phyloP scores from a whole-genome alignment of 768 basidiomycete species.

The Lactarius deliciosus region DNA sequence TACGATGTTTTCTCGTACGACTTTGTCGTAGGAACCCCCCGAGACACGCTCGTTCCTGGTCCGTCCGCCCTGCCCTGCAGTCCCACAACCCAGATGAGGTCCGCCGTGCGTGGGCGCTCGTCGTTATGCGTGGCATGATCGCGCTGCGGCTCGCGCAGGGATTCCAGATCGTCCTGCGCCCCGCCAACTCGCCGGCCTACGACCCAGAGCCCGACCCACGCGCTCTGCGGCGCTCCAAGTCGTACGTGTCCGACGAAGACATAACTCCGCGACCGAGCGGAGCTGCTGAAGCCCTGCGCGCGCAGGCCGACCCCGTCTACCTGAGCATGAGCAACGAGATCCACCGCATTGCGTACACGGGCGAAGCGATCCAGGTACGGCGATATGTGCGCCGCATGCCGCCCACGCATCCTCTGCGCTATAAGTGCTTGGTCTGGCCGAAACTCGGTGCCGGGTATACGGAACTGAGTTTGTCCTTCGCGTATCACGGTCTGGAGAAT shows the following conservation, averaged over 20 bases:
- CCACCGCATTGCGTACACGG: slow-evolving; percentile 87
- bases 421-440: slow-evolving; percentile 93
- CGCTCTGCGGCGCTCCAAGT: slow-evolving; percentile 50
- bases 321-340: slow-evolving; percentile 96
- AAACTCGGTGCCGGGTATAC: slow-evolving; percentile 87
- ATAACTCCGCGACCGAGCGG: slow-evolving; percentile 55
- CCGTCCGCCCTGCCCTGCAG: slow-evolving; percentile 52
- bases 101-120: slow-evolving; percentile 70
- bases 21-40: slow-evolving; percentile 76
- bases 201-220: slow-evolving; percentile 37
- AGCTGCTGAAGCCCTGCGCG: slow-evolving; percentile 61
- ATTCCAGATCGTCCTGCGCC: slow-evolving; percentile 84
- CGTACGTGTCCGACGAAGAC: slow-evolving; percentile 57
- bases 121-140: slow-evolving; percentile 91
- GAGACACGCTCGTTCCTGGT: slow-evolving; percentile 90
- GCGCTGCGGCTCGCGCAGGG: slow-evolving; percentile 90
- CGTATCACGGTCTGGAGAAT: slow-evolving; percentile 74
- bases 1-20: slow-evolving; percentile 87
- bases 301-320: slow-evolving; percentile 73
- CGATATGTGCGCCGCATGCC: slow-evolving; percentile 78
- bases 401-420: slow-evolving; percentile 61
- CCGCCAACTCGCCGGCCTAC: slow-evolving; percentile 33
- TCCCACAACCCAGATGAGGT: slow-evolving; percentile 54
- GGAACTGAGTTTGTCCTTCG: slow-evolving; percentile 70
- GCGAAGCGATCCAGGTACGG: slow-evolving; percentile 86